These are phyloP conservation scores for Metschnikowia koreensis DNA, from an alignment of 805 yeast species.

Conservation along the genomic window DNA sequence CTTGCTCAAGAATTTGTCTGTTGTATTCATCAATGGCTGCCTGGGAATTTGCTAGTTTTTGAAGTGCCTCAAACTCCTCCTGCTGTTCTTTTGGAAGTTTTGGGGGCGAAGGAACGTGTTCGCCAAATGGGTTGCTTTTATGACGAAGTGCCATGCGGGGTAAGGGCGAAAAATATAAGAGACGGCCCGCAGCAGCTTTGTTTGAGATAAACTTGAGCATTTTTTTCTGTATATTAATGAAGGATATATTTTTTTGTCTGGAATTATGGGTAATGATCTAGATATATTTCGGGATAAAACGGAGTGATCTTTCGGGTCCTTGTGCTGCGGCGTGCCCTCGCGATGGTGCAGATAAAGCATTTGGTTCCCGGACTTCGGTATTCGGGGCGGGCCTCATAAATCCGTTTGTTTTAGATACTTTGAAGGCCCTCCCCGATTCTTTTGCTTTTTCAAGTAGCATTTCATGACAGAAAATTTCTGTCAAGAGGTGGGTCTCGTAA, in stretches of 20 bases:
- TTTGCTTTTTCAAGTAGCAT: no score
- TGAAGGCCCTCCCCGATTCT: no score
- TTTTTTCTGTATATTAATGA: not conserved
- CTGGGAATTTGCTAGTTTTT: conserved; percentile 75
- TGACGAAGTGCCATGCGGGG: conserved; percentile 2
- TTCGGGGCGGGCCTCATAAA: not conserved
- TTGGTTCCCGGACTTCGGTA: not conserved
- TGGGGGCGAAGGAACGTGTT: conserved; percentile 53
- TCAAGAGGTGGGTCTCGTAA: no score
- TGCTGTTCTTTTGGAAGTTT: conserved; percentile 76
- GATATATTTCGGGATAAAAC: no score
- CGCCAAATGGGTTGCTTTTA: conserved; percentile 22
- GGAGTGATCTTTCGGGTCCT: not conserved
- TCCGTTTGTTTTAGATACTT: not conserved
- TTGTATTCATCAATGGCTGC: conserved; percentile 76
- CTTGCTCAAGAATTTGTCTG: conserved; percentile 34
- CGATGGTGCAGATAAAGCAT: not conserved
- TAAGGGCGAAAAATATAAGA: not conserved
- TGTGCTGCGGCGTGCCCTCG: not conserved
- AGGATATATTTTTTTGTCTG: not conserved
- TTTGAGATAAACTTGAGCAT: not conserved
- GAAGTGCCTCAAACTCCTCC: conserved; percentile 87
- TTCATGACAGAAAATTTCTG: no score
- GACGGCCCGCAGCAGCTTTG: not conserved
- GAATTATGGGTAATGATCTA: no score